Conservation (phyloP, 2,329 filamentous ascomycete genomes). For the Magnaporthiopsis incrustans region DNA sequence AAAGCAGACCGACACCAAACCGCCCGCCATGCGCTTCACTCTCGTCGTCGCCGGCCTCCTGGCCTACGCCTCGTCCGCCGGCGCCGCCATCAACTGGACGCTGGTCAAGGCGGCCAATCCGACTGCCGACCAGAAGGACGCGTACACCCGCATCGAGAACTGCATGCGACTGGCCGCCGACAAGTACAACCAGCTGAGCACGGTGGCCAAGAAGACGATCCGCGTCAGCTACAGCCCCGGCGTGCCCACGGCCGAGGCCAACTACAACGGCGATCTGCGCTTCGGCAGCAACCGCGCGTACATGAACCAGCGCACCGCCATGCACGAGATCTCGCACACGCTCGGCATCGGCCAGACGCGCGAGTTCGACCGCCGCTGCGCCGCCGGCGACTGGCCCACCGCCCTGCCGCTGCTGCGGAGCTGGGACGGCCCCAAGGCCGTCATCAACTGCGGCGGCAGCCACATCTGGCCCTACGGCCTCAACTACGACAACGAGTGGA, state of each 20-base stretch:
- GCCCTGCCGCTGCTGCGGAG: slow-evolving; percentile 30
- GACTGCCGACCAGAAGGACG: slow-evolving; percentile 31
- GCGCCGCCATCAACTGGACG: slow-evolving; percentile 29
- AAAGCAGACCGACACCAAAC: background rate
- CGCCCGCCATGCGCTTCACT: slow-evolving; percentile 26
- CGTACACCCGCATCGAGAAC: slow-evolving; percentile 33
- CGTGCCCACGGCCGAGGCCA: slow-evolving; percentile 35
- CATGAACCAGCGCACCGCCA: slow-evolving; percentile 40
- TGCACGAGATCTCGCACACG: slow-evolving; percentile 40
- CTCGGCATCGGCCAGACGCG: slow-evolving; percentile 37
- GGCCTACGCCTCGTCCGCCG: slow-evolving; percentile 23
- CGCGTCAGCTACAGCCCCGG: slow-evolving; percentile 32
- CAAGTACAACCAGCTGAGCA: slow-evolving; percentile 28
- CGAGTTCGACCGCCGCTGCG: slow-evolving; percentile 30
- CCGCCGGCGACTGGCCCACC: slow-evolving; percentile 31
- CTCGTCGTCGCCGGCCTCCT: slow-evolving; percentile 17
- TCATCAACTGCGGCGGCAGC: slow-evolving; percentile 30
- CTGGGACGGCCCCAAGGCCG: slow-evolving; percentile 29
- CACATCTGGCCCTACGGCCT: slow-evolving; percentile 35
- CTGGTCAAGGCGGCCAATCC: slow-evolving; percentile 31
- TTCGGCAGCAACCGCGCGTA: slow-evolving; percentile 36
- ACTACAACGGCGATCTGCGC: slow-evolving; percentile 35
- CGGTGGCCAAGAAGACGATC: slow-evolving; percentile 28
- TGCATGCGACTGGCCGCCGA: slow-evolving; percentile 32
- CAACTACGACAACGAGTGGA: slow-evolving; percentile 36